Percentiles rank a stretch among this genome's conserved stretches.
phyloP scores from a whole-genome alignment of 768 basidiomycete species.

The Chalciporus piperatus region DNA sequence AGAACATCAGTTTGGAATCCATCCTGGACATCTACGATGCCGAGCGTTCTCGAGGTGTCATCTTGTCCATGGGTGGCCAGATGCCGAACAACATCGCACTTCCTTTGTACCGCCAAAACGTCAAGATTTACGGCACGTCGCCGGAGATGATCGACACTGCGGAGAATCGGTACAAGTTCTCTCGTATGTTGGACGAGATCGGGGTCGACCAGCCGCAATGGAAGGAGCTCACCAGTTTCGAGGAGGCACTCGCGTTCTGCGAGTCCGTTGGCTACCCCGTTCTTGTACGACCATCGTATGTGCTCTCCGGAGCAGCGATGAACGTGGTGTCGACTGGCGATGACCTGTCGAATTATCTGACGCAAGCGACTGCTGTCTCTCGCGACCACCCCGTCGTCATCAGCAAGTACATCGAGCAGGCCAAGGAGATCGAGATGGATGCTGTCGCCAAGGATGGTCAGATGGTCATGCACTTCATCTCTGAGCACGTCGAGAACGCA shows the following conservation, averaged over 20 bases:
- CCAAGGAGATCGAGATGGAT: conserved; percentile 99
- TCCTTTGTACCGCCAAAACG: conserved; percentile 93
- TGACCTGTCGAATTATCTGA: conserved; percentile 88
- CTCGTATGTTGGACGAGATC: conserved; percentile 93
- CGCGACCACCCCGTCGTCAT: conserved; percentile 97
- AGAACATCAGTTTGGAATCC: conserved; percentile 95
- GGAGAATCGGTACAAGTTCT: conserved; percentile 99
- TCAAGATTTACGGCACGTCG: conserved; percentile 97
- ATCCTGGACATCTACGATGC: conserved; percentile 96
- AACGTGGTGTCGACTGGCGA: conserved; percentile 95
- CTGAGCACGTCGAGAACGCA: conserved; percentile 98
- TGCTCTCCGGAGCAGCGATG: conserved; percentile 99
- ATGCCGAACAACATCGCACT: conserved; percentile 98
- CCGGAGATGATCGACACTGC: conserved; percentile 99
- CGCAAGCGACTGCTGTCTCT: conserved; percentile 94
- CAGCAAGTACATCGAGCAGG: conserved; percentile 98
- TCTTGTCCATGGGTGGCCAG: conserved; percentile 97
- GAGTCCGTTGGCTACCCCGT: conserved; percentile 93
- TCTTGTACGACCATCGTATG: conserved; percentile 95
- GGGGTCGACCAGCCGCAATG: conserved; percentile 97
- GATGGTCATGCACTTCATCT: conserved; percentile 99
- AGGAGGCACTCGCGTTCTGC: conserved; percentile 87
- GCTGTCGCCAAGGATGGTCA: conserved; percentile 96
- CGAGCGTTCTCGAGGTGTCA: conserved; percentile 86
- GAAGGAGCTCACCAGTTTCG: conserved; percentile 93